These are phyloP conservation scores for Corylus americana DNA, from an alignment of 306 rosid genomes.

Conservation along the genomic window DNA sequence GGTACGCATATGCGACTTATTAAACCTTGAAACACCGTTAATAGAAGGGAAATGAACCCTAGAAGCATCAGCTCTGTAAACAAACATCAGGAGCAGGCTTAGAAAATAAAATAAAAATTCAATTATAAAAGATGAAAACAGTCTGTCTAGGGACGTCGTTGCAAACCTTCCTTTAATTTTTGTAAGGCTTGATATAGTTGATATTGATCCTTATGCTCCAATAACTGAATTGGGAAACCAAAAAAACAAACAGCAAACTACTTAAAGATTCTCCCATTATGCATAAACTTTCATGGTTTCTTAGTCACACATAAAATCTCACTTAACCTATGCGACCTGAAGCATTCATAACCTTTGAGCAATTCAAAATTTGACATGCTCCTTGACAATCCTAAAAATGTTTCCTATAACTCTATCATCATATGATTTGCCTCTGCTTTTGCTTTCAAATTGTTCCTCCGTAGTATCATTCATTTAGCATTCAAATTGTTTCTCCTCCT, in stretches of 20 bases:
- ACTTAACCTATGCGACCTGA: neutral
- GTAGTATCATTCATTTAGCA: neutral
- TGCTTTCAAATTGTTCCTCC: neutral
- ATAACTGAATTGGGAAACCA: conserved; percentile 46
- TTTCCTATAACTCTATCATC: too few relatives aligned
- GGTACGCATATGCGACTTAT: conserved; percentile 72
- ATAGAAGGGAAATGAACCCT: conserved; percentile 88
- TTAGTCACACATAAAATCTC: neutral
- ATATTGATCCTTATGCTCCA: conserved; percentile 33
- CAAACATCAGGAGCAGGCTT: conserved; percentile 20
- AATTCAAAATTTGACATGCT: neutral
- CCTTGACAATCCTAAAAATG: neutral
- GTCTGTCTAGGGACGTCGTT: too few relatives aligned
- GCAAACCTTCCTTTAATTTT: conserved; percentile 77
- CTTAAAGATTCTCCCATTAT: neutral
- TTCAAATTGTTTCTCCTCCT: neutral
- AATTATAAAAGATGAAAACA: neutral
- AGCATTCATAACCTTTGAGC: neutral
- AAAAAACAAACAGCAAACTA: conserved; percentile 27
- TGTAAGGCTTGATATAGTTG: conserved; percentile 57
- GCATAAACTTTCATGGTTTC: neutral
- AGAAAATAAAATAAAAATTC: conserved; percentile 2
- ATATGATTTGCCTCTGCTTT: neutral
- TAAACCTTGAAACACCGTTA: conserved; percentile 65
- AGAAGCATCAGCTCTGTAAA: conserved; percentile 86